Percentiles rank a stretch among this genome's conserved stretches.
These are phyloP conservation scores for Paraphaeosphaeria sporulosa DNA, from an alignment of 2,329 filamentous ascomycete species.

Conservation along the genomic window DNA sequence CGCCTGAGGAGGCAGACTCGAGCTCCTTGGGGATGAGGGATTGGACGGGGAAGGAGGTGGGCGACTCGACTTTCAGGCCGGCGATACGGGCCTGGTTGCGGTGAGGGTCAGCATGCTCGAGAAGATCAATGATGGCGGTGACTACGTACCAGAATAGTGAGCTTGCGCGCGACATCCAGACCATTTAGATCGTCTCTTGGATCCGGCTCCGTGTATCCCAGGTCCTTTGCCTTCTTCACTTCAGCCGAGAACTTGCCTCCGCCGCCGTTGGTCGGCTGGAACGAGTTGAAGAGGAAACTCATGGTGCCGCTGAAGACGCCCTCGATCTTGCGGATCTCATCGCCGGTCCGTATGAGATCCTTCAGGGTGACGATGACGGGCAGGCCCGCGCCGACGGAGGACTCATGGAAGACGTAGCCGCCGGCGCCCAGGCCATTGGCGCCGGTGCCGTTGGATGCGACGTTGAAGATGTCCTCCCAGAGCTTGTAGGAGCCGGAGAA, in stretches of 20 bases:
- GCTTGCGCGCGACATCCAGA: slow-evolving; percentile 89
- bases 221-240: slow-evolving; percentile 88
- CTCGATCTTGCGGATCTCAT: slow-evolving; percentile 90
- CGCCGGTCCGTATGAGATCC: slow-evolving; percentile 93
- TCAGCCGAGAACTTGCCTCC: slow-evolving; percentile 90
- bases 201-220: slow-evolving; percentile 92
- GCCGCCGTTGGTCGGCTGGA: slow-evolving; percentile 78
- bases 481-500: slow-evolving; percentile 83
- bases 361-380: slow-evolving; percentile 93
- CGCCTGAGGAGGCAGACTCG: slow-evolving; percentile 76
- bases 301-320: slow-evolving; percentile 98
- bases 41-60: slow-evolving; percentile 91
- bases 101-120: not conserved
- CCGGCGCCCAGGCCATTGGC: slow-evolving; percentile 39
- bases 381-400: slow-evolving; percentile 89
- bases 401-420: slow-evolving; percentile 93
- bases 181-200: slow-evolving; percentile 87
- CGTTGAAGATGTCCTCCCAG: slow-evolving; percentile 86
- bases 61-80: slow-evolving; percentile 81
- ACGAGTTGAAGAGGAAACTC: slow-evolving; percentile 98
- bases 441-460: slow-evolving; percentile 71
- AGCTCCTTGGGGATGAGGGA: slow-evolving; percentile 90
- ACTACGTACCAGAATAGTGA: slow-evolving; percentile 76
- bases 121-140: not conserved
- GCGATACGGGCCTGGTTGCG: slow-evolving; percentile 71